These are phyloP conservation scores for Solanum verrucosum DNA, from an alignment of 257 asterid species.

Conservation along the genomic window DNA sequence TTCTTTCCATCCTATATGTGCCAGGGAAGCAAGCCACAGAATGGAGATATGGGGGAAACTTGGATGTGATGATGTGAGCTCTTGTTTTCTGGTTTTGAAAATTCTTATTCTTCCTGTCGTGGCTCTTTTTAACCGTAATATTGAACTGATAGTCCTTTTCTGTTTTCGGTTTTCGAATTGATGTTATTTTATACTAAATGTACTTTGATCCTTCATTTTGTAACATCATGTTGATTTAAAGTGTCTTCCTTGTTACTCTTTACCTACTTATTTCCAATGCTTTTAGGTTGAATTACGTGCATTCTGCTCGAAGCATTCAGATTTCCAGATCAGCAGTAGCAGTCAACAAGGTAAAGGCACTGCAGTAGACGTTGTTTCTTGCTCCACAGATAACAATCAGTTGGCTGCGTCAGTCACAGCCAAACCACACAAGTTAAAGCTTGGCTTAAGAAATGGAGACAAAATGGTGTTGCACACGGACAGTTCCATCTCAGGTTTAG, in stretches of 20 bases:
- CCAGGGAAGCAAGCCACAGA: slow-evolving; percentile 86
- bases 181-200: neutral
- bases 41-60: slow-evolving; percentile 99
- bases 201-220: slow-evolving; percentile 2
- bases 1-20: slow-evolving; percentile 97
- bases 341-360: slow-evolving; percentile 30
- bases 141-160: neutral
- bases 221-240: neutral
- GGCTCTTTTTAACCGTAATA: neutral
- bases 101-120: neutral
- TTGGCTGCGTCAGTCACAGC: slow-evolving; percentile 5
- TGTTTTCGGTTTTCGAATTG: neutral
- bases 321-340: slow-evolving; percentile 32
- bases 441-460: slow-evolving; percentile 25
- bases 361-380: slow-evolving; percentile 40
- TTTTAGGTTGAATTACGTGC: slow-evolving; percentile 91
- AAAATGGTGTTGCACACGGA: slow-evolving; percentile 20
- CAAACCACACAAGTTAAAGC: slow-evolving; percentile 15
- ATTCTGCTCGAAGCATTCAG: slow-evolving; percentile 91
- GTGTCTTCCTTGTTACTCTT: slow-evolving; percentile 1
- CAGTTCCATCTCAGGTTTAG: slow-evolving; percentile 14
- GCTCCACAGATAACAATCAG: slow-evolving; percentile 17
- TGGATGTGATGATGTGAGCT: slow-evolving; percentile 85
- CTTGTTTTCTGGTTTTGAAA: neutral
- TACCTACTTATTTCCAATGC: neutral